phyloP scores from a whole-genome alignment of 2,329 filamentous ascomycete genomes.

The Colletotrichum lentis region DNA sequence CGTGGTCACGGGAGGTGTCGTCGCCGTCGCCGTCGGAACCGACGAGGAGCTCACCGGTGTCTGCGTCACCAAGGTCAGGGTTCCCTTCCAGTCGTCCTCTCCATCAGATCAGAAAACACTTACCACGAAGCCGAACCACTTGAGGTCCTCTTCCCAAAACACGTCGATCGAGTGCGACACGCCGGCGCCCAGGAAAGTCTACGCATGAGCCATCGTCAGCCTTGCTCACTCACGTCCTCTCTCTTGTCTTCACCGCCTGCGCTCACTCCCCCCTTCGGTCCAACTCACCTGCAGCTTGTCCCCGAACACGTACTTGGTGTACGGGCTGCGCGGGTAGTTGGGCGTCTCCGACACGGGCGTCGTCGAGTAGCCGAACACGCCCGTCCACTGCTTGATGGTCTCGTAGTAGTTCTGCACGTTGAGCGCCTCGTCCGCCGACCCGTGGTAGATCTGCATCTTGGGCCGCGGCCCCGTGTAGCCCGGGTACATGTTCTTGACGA shows the following conservation, averaged over 20 bases:
- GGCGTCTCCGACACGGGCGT: constrained; percentile 44
- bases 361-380: constrained; percentile 55
- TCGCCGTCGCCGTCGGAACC: not conserved
- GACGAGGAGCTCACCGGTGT: constrained; percentile 27
- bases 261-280: not conserved
- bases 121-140: constrained; percentile 37
- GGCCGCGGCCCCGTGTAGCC: constrained; percentile 59
- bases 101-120: too few species aligned
- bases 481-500: constrained; percentile 58
- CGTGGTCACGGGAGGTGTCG: not conserved
- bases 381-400: constrained; percentile 65
- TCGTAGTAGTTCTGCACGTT: constrained; percentile 65
- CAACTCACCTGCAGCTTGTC: constrained; percentile 42
- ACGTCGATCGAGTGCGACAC: constrained; percentile 37
- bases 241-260: not conserved
- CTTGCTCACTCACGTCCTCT: not conserved
- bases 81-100: too few species aligned
- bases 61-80: constrained; percentile 7
- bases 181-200: constrained; percentile 34
- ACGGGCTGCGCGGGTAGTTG: constrained; percentile 50
- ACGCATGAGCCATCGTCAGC: not conserved
- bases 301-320: constrained; percentile 52
- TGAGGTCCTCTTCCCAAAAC: constrained; percentile 36
- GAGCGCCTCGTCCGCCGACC: constrained; percentile 59
- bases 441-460: constrained; percentile 68